These are phyloP conservation scores for Furcasterigmium sp. DNA, from an alignment of 2,329 filamentous ascomycete genomes.

Conservation along the genomic window DNA sequence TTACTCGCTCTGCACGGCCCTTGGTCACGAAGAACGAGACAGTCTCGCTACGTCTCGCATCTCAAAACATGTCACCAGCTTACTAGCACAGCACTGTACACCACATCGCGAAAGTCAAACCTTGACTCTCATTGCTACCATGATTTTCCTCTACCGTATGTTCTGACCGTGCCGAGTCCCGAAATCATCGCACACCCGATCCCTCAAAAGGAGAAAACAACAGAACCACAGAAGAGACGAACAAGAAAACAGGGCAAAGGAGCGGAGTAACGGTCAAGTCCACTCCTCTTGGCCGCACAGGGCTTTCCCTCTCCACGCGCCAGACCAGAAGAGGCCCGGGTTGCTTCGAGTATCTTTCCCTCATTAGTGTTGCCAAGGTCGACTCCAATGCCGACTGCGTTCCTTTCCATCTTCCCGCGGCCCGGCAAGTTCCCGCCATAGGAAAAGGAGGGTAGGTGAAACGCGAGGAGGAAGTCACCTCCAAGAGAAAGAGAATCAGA, in stretches of 20 bases:
- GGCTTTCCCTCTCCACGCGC: slow-evolving; percentile 81
- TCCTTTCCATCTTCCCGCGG: not conserved
- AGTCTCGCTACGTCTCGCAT: too few species aligned
- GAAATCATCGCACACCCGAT: not conserved
- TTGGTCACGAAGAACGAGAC: too few species aligned
- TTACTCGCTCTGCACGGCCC: too few species aligned
- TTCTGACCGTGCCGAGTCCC: slow-evolving; percentile 2
- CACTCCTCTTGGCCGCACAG: slow-evolving; percentile 82
- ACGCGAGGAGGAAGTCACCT: too few species aligned
- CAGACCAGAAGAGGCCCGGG: slow-evolving; percentile 10
- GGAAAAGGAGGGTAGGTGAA: not conserved
- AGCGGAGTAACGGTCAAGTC: slow-evolving; percentile 84
- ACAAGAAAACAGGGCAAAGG: slow-evolving; percentile 9
- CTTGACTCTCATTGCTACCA: not conserved
- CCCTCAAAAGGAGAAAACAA: not conserved
- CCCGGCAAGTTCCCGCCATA: not conserved
- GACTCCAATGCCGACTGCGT: slow-evolving; percentile 27
- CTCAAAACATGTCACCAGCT: too few species aligned
- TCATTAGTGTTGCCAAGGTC: slow-evolving; percentile 82
- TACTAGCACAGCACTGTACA: not conserved
- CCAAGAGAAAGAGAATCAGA: not conserved
- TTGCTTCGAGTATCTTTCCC: slow-evolving; percentile 89
- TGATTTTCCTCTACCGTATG: not conserved
- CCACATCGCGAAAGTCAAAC: not conserved
- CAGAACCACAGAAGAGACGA: not conserved